These are phyloP conservation scores for Saccharomycopsis crataegensis DNA, from an alignment of 1,139 yeast species.

Conservation along the genomic window DNA sequence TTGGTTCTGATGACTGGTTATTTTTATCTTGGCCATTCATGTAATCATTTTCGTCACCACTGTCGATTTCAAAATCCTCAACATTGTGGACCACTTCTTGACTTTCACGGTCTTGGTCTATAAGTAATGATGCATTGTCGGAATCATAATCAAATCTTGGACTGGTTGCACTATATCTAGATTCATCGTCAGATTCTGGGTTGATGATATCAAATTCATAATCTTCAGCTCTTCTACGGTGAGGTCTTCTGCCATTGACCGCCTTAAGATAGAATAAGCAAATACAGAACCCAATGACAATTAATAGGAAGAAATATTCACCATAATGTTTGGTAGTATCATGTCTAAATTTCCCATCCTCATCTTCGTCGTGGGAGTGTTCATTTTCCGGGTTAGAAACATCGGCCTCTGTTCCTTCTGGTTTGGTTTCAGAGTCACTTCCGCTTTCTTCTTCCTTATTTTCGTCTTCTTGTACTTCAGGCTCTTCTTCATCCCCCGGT, in stretches of 20 bases:
- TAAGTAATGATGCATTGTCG: slow-evolving; percentile 22
- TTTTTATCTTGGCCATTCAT: background rate
- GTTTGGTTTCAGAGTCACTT: slow-evolving; percentile 1
- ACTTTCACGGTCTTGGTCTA: slow-evolving; percentile 18
- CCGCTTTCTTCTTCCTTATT: slow-evolving; percentile 14
- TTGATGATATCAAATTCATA: slow-evolving; percentile 75
- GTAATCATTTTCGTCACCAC: slow-evolving; percentile 23
- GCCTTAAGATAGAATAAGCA: slow-evolving; percentile 46
- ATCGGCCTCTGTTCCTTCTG: background rate
- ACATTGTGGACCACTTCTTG: slow-evolving; percentile 16
- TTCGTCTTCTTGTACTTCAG: slow-evolving; percentile 25
- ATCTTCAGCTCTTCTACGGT: slow-evolving; percentile 61
- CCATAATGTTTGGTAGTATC: slow-evolving; percentile 38
- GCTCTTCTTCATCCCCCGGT: slow-evolving; percentile 36
- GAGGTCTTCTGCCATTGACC: slow-evolving; percentile 43
- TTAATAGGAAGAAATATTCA: slow-evolving; percentile 52
- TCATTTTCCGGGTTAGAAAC: background rate
- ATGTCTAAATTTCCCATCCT: slow-evolving; percentile 33
- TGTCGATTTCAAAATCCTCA: slow-evolving; percentile 24
- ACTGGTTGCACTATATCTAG: slow-evolving; percentile 11
- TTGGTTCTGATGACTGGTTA: background rate
- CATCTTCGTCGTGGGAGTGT: slow-evolving; percentile 22
- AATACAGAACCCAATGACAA: slow-evolving; percentile 52
- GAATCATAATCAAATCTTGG: slow-evolving; percentile 19
- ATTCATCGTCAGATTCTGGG: slow-evolving; percentile 48